A percentile compares a stretch with the other conserved stretches of the same genome.
Conservation (phyloP, 495 filamentous ascomycete genomes). For the Cladorrhinum samala region DNA sequence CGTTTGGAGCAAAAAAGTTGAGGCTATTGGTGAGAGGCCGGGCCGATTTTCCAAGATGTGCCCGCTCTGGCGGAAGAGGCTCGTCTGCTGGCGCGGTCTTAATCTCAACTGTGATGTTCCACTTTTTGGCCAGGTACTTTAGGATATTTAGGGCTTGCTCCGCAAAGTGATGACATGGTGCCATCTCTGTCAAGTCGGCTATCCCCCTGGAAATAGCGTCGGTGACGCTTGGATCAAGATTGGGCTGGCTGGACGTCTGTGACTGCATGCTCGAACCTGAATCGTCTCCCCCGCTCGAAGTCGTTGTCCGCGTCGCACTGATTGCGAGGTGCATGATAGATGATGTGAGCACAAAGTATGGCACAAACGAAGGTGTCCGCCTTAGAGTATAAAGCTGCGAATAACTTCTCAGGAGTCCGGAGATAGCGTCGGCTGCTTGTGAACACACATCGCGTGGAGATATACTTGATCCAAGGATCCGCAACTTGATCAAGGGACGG, state of each 20-base stretch:
- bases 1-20: conserved; percentile 48
- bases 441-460: conserved; percentile 57
- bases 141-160: conserved; percentile 53
- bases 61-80: background rate
- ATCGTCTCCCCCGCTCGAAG: conserved; percentile 4
- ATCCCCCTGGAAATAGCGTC: conserved; percentile 39
- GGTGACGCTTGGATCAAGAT: conserved; percentile 27
- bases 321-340: conserved; percentile 54
- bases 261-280: conserved; percentile 16
- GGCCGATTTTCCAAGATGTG: conserved; percentile 21
- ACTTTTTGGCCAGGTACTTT: conserved; percentile 47
- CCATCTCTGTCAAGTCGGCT: conserved; percentile 51
- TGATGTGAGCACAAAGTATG: conserved; percentile 54
- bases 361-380: conserved; percentile 52
- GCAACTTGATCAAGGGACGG: conserved; percentile 57
- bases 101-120: conserved; percentile 48
- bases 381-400: conserved; percentile 53
- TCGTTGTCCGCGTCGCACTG: conserved; percentile 25
- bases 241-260: conserved; percentile 13
- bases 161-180: conserved; percentile 53
- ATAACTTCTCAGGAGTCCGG: conserved; percentile 50
- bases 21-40: conserved; percentile 37
- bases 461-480: conserved; percentile 51
- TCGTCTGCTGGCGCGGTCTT: conserved; percentile 9
- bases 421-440: conserved; percentile 56